phyloP scores from a whole-genome alignment of 2,329 filamentous ascomycete genomes.

The Allantophomopsis lycopodina region DNA sequence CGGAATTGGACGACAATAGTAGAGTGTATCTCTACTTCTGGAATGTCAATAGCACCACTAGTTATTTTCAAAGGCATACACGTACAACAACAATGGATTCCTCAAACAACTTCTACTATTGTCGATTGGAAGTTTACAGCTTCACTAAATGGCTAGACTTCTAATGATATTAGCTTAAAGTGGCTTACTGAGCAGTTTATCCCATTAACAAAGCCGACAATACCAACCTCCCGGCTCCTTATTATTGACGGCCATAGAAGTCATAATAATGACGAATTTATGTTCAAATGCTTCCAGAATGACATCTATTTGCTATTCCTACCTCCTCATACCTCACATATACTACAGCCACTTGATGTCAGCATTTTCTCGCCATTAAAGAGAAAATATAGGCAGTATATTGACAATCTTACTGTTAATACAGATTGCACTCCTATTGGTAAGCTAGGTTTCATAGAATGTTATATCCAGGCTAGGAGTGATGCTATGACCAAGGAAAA shows the following conservation, averaged over 20 bases:
- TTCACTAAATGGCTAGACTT: not conserved
- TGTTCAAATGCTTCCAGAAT: slow-evolving; percentile 3
- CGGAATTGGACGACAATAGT: too few relatives aligned
- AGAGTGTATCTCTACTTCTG: too few relatives aligned
- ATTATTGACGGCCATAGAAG: not conserved
- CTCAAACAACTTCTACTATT: too few relatives aligned
- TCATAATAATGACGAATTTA: slow-evolving; percentile 4
- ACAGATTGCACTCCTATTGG: not conserved
- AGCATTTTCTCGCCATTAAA: slow-evolving; percentile 5
- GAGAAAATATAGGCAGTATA: slow-evolving; percentile 1
- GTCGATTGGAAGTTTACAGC: too few relatives aligned
- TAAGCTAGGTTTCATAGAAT: not conserved
- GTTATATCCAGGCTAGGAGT: slow-evolving; percentile 1
- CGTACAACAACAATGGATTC: too few relatives aligned
- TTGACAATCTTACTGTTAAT: too few relatives aligned
- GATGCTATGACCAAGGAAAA: slow-evolving; percentile 1
- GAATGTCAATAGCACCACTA: too few relatives aligned
- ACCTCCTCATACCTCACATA: slow-evolving; percentile 5
- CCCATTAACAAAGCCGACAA: not conserved
- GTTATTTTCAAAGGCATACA: too few relatives aligned
- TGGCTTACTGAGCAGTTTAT: not conserved
- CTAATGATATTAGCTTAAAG: not conserved
- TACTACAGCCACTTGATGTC: slow-evolving; percentile 7
- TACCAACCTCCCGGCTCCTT: too few relatives aligned
- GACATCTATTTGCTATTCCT: slow-evolving; percentile 6